Percentiles rank a stretch among this genome's conserved stretches.
Conservation (phyloP, 805 yeast species). For the Lachancea sp. region DNA sequence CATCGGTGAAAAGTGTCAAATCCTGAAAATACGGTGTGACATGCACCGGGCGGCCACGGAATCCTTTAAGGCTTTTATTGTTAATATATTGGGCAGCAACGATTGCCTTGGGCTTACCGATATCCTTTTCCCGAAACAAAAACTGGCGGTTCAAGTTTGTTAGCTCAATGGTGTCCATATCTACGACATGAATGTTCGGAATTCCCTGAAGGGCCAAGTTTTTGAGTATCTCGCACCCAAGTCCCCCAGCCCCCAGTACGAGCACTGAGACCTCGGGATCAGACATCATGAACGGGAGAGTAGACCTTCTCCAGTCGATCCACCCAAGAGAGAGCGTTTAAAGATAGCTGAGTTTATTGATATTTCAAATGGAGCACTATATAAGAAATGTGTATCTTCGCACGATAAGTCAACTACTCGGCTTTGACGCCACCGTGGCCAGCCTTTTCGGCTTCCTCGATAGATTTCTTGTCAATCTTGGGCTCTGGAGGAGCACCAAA, state of each 20-base stretch:
- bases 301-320: too few species aligned
- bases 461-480: constrained; percentile 81
- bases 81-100: constrained; percentile 65
- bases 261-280: constrained; percentile 43
- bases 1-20: constrained; percentile 56
- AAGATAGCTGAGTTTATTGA: too few species aligned
- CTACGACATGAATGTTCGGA: constrained; percentile 77
- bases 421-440: constrained; percentile 87
- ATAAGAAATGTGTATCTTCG: not conserved
- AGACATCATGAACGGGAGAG: constrained; percentile 1
- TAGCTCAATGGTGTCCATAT: constrained; percentile 86
- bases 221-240: constrained; percentile 86
- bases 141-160: constrained; percentile 90
- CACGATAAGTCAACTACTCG: constrained; percentile 45
- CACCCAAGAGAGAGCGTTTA: too few species aligned
- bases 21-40: constrained; percentile 58
- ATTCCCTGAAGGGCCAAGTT: constrained; percentile 67
- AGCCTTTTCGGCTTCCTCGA: constrained; percentile 75
- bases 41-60: constrained; percentile 34
- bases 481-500: constrained; percentile 40
- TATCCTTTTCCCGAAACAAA: constrained; percentile 71
- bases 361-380: not conserved
- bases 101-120: constrained; percentile 73
- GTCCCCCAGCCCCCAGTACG: constrained; percentile 90
- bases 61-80: constrained; percentile 19